A percentile compares a stretch with the other conserved stretches of the same genome.
Evolutionary conservation across 1,284 basidiomycete genomes (phyloP).

Genomic region (Meira miltonrushii): DNA sequence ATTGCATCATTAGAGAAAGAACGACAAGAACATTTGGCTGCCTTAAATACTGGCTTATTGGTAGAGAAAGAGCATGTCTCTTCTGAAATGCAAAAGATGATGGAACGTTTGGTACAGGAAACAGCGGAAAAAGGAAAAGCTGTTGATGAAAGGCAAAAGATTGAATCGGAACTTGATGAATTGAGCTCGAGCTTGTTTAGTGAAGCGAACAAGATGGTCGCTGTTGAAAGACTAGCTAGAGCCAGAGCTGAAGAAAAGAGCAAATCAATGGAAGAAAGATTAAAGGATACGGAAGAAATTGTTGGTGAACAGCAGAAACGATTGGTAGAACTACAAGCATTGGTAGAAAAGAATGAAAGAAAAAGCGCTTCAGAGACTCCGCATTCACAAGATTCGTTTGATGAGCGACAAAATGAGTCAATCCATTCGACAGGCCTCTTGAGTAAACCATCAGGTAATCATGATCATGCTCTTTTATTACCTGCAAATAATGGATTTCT

Average conservation of each 20-base stretch:
- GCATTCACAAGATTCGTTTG: not conserved
- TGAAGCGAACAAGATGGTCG: conserved; percentile 61
- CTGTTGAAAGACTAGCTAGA: conserved; percentile 71
- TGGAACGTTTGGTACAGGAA: conserved; percentile 90
- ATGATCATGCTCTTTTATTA: not conserved
- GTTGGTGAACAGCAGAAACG: conserved; percentile 53
- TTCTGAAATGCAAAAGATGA: conserved; percentile 82
- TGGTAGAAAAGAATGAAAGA: conserved; percentile 62
- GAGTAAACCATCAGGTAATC: not conserved
- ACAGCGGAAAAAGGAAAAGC: conserved; percentile 84
- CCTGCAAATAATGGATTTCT: conserved; percentile 12
- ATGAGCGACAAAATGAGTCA: not conserved
- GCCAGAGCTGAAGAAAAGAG: conserved; percentile 78
- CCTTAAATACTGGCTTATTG: conserved; percentile 67
- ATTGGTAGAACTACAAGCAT: conserved; percentile 73
- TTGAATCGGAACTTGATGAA: conserved; percentile 66
- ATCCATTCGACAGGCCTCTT: not conserved
- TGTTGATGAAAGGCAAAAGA: conserved; percentile 64
- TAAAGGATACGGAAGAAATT: conserved; percentile 73
- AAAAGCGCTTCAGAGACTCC: not conserved
- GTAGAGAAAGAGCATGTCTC: conserved; percentile 87
- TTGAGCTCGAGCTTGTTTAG: conserved; percentile 67
- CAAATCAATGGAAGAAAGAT: conserved; percentile 69
- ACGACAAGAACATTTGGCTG: conserved; percentile 54
- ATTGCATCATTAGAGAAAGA: conserved; percentile 59